phyloP scores from a whole-genome alignment of 805 yeast species.

The Hanseniaspora hatyaiensis region DNA sequence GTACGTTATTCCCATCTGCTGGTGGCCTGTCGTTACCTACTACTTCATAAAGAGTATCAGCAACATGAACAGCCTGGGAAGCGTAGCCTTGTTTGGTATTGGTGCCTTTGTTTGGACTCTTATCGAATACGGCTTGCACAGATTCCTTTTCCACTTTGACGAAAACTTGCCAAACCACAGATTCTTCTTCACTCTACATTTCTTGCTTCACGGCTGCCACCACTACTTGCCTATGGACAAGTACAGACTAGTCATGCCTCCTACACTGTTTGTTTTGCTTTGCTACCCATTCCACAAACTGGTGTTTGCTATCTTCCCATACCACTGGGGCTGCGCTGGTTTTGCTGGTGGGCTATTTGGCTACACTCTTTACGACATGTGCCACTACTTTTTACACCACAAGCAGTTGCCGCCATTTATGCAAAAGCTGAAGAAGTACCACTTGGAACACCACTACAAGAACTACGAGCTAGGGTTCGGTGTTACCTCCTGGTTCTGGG shows the following conservation, averaged over 20 bases:
- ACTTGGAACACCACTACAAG: slow-evolving; percentile 94
- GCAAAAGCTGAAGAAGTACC: slow-evolving; percentile 75
- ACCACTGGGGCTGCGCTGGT: slow-evolving; percentile 74
- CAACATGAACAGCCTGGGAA: slow-evolving; percentile 35
- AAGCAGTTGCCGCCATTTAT: slow-evolving; percentile 63
- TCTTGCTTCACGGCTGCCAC: slow-evolving; percentile 88
- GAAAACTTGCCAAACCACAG: slow-evolving; percentile 71
- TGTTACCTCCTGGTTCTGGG: slow-evolving; percentile 92
- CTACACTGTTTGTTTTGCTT: slow-evolving; percentile 61
- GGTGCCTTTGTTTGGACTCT: slow-evolving; percentile 94
- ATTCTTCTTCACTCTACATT: slow-evolving; percentile 67
- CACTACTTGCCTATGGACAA: slow-evolving; percentile 97
- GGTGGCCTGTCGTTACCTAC: slow-evolving; percentile 73
- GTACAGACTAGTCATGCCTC: slow-evolving; percentile 90
- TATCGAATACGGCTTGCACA: slow-evolving; percentile 75
- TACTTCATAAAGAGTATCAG: slow-evolving; percentile 49
- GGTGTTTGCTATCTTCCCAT: slow-evolving; percentile 69
- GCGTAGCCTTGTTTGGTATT: slow-evolving; percentile 50
- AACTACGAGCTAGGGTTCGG: slow-evolving; percentile 96
- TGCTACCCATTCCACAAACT: slow-evolving; percentile 70
- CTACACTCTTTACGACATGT: slow-evolving; percentile 78
- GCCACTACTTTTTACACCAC: slow-evolving; percentile 93
- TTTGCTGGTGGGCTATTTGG: slow-evolving; percentile 96
- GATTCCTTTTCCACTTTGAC: slow-evolving; percentile 90
- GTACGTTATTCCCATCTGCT: slow-evolving; percentile 78